Conservation (phyloP, 2,329 filamentous ascomycete genomes). For the Cercospora beticola region DNA sequence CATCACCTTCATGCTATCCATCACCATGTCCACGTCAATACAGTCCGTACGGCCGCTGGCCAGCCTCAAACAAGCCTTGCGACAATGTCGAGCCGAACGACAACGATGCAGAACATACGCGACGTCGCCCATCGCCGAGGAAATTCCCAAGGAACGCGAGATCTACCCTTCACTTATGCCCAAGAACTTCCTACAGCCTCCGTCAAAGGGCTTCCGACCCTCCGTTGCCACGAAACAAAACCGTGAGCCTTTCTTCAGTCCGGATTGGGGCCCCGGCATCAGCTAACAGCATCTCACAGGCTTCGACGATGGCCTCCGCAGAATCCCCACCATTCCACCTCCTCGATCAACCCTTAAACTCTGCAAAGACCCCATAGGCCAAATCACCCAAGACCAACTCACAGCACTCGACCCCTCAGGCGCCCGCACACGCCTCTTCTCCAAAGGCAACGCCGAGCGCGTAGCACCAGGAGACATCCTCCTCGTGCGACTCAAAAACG, state of each 20-base stretch:
- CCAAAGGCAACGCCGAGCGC: slow-evolving; percentile 71
- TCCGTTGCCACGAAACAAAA: slow-evolving; percentile 38
- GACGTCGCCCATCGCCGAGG: slow-evolving; percentile 41
- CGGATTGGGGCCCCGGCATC: not conserved
- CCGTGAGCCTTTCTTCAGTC: slow-evolving; percentile 23
- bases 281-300: slow-evolving; percentile 22
- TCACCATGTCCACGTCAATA: slow-evolving; percentile 57
- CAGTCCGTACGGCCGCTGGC: slow-evolving; percentile 64
- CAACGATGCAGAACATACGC: slow-evolving; percentile 36
- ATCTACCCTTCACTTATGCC: slow-evolving; percentile 50
- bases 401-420: slow-evolving; percentile 78
- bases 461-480: slow-evolving; percentile 87
- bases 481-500: slow-evolving; percentile 79
- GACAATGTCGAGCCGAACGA: slow-evolving; percentile 51
- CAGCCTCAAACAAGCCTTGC: slow-evolving; percentile 66
- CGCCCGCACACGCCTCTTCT: slow-evolving; percentile 78
- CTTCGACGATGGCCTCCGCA: slow-evolving; percentile 34
- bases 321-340: slow-evolving; percentile 46
- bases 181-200: slow-evolving; percentile 27
- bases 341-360: slow-evolving; percentile 55
- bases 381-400: slow-evolving; percentile 69
- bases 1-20: not conserved
- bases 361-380: slow-evolving; percentile 66
- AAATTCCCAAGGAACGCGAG: slow-evolving; percentile 43
- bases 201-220: slow-evolving; percentile 34